Conservation (phyloP, 2,329 filamentous ascomycete genomes). For the Fusarium domesticum region DNA sequence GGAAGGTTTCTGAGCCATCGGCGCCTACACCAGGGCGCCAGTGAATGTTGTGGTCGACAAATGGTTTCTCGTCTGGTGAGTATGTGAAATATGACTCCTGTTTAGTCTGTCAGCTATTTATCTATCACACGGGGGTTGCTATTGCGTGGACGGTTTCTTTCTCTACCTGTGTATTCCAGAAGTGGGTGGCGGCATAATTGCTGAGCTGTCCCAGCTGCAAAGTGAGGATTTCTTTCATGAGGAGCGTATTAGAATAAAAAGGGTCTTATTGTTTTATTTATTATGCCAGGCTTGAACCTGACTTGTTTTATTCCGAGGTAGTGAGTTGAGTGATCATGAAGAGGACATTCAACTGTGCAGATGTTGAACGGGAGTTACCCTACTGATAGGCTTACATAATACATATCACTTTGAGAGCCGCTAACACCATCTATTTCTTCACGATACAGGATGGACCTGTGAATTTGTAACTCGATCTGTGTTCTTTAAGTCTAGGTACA, state of each 20-base stretch:
- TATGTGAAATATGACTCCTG: constrained; percentile 99
- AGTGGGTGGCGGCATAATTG: constrained; percentile 93
- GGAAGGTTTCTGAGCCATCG: constrained; percentile 87
- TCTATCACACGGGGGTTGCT: too few relatives aligned
- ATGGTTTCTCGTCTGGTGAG: constrained; percentile 41
- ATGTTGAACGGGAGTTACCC: neutral
- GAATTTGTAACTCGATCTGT: too few relatives aligned
- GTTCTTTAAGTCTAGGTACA: too few relatives aligned
- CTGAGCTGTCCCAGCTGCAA: constrained; percentile 89
- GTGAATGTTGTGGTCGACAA: constrained; percentile 62
- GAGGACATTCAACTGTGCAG: too few relatives aligned
- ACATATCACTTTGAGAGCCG: too few relatives aligned
- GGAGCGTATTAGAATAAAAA: neutral
- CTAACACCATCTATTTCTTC: too few relatives aligned
- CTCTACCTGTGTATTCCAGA: constrained; percentile 87
- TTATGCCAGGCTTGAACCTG: too few relatives aligned
- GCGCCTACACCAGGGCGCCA: constrained; percentile 80
- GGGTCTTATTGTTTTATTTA: neutral
- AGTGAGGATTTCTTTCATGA: constrained; percentile 93
- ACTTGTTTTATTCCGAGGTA: too few relatives aligned
- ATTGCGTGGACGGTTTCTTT: too few relatives aligned
- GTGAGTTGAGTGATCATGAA: too few relatives aligned
- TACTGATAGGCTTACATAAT: too few relatives aligned
- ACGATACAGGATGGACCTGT: too few relatives aligned
- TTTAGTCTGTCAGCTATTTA: constrained; percentile 2